Evolutionary conservation across 164 flowering plant genomes (phyloP).

Genomic region (Echeveria elegans): DNA sequence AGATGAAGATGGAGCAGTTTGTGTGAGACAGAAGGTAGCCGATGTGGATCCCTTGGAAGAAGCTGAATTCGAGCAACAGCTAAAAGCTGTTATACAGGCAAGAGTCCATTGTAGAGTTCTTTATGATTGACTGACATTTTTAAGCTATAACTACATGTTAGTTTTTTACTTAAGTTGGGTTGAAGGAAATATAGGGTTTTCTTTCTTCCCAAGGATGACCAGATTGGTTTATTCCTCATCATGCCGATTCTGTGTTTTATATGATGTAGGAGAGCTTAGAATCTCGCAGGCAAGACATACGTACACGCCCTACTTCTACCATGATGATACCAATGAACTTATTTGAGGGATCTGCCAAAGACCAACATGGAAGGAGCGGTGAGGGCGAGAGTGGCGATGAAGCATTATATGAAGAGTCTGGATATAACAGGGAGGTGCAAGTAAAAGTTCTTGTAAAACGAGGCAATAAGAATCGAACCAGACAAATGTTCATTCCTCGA

Average conservation of each 20-base stretch:
- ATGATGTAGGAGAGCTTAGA: conserved; percentile 86
- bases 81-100: conserved; percentile 74
- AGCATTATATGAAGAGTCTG: conserved; percentile 55
- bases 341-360: conserved; percentile 68
- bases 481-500: conserved; percentile 77
- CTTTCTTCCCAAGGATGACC: neutral
- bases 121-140: neutral
- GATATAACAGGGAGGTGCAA: conserved; percentile 59
- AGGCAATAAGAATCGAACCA: conserved; percentile 88
- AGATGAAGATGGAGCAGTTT: conserved; percentile 91
- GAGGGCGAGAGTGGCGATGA: conserved; percentile 97
- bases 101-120: conserved; percentile 5
- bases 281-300: conserved; percentile 67
- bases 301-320: conserved; percentile 73
- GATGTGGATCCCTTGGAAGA: conserved; percentile 73
- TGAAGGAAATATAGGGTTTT: neutral
- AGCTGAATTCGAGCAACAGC: conserved; percentile 81
- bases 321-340: conserved; percentile 93
- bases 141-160: neutral
- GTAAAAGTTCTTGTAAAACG: conserved; percentile 93
- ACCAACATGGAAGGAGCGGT: conserved; percentile 57
- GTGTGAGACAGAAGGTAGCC: conserved; percentile 61
- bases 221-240: neutral
- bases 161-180: neutral
- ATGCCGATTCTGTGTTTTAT: neutral